Percentiles rank a stretch among this genome's conserved stretches.
Evolutionary conservation across 345 rosid genomes (phyloP).

Genomic region (Psidium guajava): DNA sequence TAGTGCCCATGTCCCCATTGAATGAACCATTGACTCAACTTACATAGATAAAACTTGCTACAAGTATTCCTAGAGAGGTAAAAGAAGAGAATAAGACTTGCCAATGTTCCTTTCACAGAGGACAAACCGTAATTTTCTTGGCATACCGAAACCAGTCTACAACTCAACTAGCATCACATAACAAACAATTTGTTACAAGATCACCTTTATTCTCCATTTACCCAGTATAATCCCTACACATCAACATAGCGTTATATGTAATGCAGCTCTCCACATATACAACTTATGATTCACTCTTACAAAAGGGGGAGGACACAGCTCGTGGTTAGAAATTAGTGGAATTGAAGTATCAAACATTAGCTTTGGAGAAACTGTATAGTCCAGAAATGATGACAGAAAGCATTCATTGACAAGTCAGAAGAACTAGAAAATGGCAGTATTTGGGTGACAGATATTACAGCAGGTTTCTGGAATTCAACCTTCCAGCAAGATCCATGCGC

Average conservation of each 20-base stretch:
- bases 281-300: neutral
- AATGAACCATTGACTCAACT: neutral
- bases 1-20: neutral
- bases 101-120: neutral
- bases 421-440: neutral
- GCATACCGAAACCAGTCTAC: neutral
- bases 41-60: neutral
- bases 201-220: neutral
- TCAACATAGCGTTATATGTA: neutral
- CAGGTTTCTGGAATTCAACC: neutral
- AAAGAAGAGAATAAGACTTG: neutral
- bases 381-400: neutral
- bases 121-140: neutral
- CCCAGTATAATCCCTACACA: neutral
- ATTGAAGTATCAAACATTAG: neutral
- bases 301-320: neutral
- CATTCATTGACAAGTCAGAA: neutral
- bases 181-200: neutral
- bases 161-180: neutral
- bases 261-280: neutral
- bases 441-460: neutral
- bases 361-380: neutral
- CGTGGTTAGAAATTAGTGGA: neutral
- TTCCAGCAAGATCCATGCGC: neutral
- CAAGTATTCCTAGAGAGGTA: neutral